Conservation (phyloP, 441 rosid species). For the Populus hybrid region DNA sequence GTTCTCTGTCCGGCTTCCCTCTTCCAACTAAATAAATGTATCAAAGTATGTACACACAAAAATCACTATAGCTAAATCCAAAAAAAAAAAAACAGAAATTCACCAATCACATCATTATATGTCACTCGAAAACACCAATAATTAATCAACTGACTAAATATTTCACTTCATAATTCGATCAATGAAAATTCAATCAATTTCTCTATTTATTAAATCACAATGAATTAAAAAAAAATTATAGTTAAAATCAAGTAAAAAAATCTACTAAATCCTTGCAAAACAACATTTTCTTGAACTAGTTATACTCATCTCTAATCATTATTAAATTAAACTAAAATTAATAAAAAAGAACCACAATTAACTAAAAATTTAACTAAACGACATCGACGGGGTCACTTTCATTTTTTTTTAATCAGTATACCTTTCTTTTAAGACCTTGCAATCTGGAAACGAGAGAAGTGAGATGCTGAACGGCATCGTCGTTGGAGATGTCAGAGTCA, state of each 20-base stretch:
- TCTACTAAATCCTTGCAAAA: background rate
- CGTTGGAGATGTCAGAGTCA: slow-evolving; percentile 53
- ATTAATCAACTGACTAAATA: background rate
- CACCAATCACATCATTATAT: background rate
- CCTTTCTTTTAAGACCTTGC: slow-evolving; percentile 96
- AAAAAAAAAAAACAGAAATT: background rate
- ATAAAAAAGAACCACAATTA: background rate
- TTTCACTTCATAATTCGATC: background rate
- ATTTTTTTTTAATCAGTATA: background rate
- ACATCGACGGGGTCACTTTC: background rate
- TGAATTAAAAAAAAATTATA: background rate
- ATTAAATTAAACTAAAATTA: background rate
- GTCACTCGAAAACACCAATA: background rate
- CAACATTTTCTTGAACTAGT: background rate
- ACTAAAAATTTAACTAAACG: background rate
- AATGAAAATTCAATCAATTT: background rate
- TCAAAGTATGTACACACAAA: background rate
- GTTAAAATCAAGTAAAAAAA: background rate
- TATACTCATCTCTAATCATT: background rate
- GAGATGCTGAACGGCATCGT: slow-evolving; percentile 69
- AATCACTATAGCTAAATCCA: background rate
- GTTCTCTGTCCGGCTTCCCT: slow-evolving; percentile 69
- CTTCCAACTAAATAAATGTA: slow-evolving; percentile 59
- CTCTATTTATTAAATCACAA: background rate
- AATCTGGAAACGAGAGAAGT: slow-evolving; percentile 80